Base-by-base conservation (phyloP, 2,329 filamentous ascomycete genomes). In the Dactylellina leptospora region DNA sequence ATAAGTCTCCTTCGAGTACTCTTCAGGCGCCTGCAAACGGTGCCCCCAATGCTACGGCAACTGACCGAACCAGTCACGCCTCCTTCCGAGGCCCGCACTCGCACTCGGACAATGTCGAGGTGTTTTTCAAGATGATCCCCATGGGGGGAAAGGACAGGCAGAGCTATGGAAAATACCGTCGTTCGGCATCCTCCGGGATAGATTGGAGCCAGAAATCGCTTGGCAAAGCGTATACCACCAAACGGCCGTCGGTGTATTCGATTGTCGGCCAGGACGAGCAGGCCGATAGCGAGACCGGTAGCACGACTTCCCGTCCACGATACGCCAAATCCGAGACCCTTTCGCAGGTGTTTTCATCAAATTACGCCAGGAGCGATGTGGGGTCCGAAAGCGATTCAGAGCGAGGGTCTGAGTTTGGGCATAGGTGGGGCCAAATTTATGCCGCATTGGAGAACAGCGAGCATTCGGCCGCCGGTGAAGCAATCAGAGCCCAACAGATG, bases 81-180 rank as follows among this genome's bases (percentile, higher is more conserved):
- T 58, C 58, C 28, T 28, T 30, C 9, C 58, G 50, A 36, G 11
- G 58, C 25, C 8, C 25, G n/a, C 11, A 13, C 16, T 51, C 56
- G 6, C 58, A 54, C 27, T 20, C 42, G 23, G 66, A 71, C 51
- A 56, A 71, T 62, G 66, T 71, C 13, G 66, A 71, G 59, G 66
- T 71, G 13, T 71, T 71, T 51, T 71, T 71, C 36, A 71, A 71
- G 53, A 71, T 71, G 66, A 71, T 71, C 13, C 66, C 66, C 25
- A 27, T 71, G 18, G 66, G 66, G 28, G 66, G 66, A 51, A 71
- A 63, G 53, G 58, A 71, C 44, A 45, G 66, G 16, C 66, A 63
- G 59, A 58, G 10, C 38, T 59, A 63, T 40, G 27, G 58, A 13
- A 63, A 63, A 13, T 71, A 63, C 33, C 58, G 44, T 53, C 66